Percentiles rank a stretch among this genome's conserved stretches.
Evolutionary conservation across 2,329 filamentous ascomycete species (phyloP).

Genomic region (Huntiella moniliformis): DNA sequence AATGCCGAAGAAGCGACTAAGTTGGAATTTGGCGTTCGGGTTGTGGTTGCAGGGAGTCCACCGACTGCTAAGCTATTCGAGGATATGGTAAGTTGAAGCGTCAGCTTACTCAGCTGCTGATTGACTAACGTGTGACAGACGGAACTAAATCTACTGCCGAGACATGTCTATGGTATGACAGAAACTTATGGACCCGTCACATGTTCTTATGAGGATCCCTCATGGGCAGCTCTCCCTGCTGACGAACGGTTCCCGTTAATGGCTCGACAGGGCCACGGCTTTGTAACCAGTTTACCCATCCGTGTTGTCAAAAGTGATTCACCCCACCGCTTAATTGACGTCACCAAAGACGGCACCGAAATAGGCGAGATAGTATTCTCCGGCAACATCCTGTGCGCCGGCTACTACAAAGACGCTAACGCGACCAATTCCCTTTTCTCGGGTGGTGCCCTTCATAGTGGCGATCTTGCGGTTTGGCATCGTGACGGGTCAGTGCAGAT

Average conservation of each 20-base stretch:
- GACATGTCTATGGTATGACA: slow-evolving; percentile 79
- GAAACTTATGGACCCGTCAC: slow-evolving; percentile 93
- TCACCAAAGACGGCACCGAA: slow-evolving; percentile 28
- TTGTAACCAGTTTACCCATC: slow-evolving; percentile 62
- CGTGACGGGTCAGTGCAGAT: slow-evolving; percentile 82
- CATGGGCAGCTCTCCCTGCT: slow-evolving; percentile 56
- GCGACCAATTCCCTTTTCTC: slow-evolving; percentile 76
- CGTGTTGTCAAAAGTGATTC: slow-evolving; percentile 68
- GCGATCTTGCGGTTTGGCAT: slow-evolving; percentile 87
- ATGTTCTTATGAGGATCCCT: slow-evolving; percentile 73
- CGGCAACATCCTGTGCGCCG: slow-evolving; percentile 82
- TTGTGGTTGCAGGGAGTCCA: slow-evolving; percentile 84
- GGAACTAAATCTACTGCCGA: slow-evolving; percentile 63
- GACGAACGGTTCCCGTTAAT: slow-evolving; percentile 74
- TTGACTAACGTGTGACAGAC: slow-evolving; percentile 11
- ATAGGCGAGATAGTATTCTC: slow-evolving; percentile 53
- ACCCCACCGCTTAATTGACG: slow-evolving; percentile 36
- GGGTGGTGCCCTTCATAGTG: slow-evolving; percentile 72
- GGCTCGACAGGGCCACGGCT: slow-evolving; percentile 87
- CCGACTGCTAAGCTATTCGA: slow-evolving; percentile 82
- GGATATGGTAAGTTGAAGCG: slow-evolving; percentile 47
- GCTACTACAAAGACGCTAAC: slow-evolving; percentile 77
- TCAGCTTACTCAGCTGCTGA: not conserved
- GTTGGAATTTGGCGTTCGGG: slow-evolving; percentile 52
- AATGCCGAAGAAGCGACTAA: slow-evolving; percentile 54